Percentiles rank a stretch among this genome's conserved stretches.
phyloP scores from a whole-genome alignment of 148 eudicot genomes.

The Oxyria digyna region DNA sequence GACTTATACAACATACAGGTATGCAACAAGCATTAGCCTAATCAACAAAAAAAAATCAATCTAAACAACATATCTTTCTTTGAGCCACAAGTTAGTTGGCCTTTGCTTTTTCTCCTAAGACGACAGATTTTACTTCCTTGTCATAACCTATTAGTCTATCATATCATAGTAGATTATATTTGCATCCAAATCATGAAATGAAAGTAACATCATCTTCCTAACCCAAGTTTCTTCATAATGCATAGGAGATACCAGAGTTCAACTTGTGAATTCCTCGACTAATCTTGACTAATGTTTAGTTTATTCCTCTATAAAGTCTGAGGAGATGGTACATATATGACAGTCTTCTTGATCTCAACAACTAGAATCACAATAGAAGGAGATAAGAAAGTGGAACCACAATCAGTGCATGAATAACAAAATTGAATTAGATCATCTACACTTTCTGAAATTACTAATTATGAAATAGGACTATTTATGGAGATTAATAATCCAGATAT shows the following conservation, averaged over 20 bases:
- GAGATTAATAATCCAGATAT: too few species aligned
- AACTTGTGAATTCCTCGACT: conserved; percentile 76
- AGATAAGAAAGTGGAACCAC: background rate
- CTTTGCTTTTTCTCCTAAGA: conserved; percentile 92
- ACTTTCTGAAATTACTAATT: too few species aligned
- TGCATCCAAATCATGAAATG: background rate
- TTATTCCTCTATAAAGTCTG: conserved; percentile 99
- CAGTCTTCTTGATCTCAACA: conserved; percentile 90
- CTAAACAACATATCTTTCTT: conserved; percentile 69
- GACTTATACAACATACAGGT: too few species aligned
- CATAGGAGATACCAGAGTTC: conserved; percentile 46
- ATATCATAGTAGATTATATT: background rate
- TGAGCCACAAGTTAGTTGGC: conserved; percentile 80
- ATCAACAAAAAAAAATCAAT: too few species aligned
- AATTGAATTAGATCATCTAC: background rate
- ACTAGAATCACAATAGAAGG: conserved; percentile 28
- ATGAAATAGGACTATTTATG: too few species aligned
- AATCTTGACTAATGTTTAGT: conserved; percentile 76
- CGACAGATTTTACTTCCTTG: conserved; percentile 56
- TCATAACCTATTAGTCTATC: conserved; percentile 83
- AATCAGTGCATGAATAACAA: background rate
- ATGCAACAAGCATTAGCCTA: too few species aligned
- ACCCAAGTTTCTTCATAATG: background rate
- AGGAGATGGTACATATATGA: conserved; percentile 57
- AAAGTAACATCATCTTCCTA: background rate